phyloP scores from a whole-genome alignment of 805 yeast genomes.

The Wickerhamiella occidentalis region DNA sequence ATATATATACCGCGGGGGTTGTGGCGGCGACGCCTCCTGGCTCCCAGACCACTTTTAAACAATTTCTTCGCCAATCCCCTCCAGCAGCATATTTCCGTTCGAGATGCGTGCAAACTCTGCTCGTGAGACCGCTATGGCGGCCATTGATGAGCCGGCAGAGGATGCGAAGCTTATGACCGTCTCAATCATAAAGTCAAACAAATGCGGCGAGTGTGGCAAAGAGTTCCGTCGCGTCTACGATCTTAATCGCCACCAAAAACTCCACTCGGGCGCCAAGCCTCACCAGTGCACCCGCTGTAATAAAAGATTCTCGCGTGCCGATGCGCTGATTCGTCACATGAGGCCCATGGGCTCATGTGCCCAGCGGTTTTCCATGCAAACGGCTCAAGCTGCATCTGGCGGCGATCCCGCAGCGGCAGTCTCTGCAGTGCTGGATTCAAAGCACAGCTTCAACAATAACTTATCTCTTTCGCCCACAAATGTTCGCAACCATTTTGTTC shows the following conservation, averaged over 20 bases:
- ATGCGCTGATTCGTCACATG: conserved; percentile 59
- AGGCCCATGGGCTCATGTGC: conserved; percentile 34
- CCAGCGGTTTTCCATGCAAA: conserved; percentile 12
- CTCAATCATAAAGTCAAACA: conserved; percentile 10
- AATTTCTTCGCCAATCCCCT: conserved; percentile 7
- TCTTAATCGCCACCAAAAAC: conserved; percentile 58
- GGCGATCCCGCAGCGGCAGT: neutral
- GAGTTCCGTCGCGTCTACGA: conserved; percentile 65
- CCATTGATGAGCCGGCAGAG: conserved; percentile 5
- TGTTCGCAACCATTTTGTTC: conserved; percentile 2
- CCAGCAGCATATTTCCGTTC: neutral
- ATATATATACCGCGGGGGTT: neutral
- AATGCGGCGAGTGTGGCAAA: conserved; percentile 46
- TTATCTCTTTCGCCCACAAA: conserved; percentile 1
- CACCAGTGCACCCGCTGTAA: conserved; percentile 49
- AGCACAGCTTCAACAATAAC: neutral
- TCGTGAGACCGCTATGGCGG: conserved; percentile 4
- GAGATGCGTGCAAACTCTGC: conserved; percentile 1
- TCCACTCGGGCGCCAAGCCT: conserved; percentile 69
- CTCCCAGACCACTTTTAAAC: neutral
- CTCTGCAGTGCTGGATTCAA: conserved; percentile 12
- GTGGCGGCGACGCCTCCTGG: conserved; percentile 4
- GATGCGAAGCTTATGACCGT: conserved; percentile 1
- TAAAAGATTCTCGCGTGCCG: conserved; percentile 58
- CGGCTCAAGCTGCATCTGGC: conserved; percentile 16